These are phyloP conservation scores for Chaetomium olivaceum DNA, from an alignment of 2,329 filamentous ascomycete species.

Conservation along the genomic window DNA sequence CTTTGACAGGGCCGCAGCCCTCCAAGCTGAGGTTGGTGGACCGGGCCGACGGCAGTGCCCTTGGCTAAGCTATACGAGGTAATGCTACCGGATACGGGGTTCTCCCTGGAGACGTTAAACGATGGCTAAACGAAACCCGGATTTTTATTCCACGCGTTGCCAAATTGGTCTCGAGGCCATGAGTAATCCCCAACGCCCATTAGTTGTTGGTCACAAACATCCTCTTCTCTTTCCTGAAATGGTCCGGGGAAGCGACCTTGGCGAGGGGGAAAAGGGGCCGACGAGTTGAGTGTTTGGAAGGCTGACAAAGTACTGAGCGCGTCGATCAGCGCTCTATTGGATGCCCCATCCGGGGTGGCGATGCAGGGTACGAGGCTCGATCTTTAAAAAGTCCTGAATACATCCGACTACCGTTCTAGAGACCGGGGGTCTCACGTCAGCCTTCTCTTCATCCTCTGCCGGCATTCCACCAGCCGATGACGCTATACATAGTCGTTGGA, in stretches of 20 bases:
- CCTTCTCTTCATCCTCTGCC: neutral
- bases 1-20: neutral
- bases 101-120: neutral
- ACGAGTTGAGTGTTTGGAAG: neutral
- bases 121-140: constrained; percentile 17
- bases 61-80: constrained; percentile 23
- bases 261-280: neutral
- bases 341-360: neutral
- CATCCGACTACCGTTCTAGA: neutral
- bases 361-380: neutral
- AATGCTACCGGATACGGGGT: constrained; percentile 27
- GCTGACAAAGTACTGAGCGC: neutral
- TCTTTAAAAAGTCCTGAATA: neutral
- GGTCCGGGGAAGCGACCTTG: neutral
- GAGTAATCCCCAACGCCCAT: constrained; percentile 14
- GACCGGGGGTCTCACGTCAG: constrained; percentile 22
- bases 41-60: neutral
- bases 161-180: constrained; percentile 11
- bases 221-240: neutral
- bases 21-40: neutral
- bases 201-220: neutral
- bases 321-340: constrained; percentile 1
- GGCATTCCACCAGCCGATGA: neutral
- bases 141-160: constrained; percentile 9
- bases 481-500: neutral